Evolutionary conservation across 1,284 basidiomycete species (phyloP), one percentile per base, ranked within the genome.

Genomic region (Schizopora paradoxa): DNA sequence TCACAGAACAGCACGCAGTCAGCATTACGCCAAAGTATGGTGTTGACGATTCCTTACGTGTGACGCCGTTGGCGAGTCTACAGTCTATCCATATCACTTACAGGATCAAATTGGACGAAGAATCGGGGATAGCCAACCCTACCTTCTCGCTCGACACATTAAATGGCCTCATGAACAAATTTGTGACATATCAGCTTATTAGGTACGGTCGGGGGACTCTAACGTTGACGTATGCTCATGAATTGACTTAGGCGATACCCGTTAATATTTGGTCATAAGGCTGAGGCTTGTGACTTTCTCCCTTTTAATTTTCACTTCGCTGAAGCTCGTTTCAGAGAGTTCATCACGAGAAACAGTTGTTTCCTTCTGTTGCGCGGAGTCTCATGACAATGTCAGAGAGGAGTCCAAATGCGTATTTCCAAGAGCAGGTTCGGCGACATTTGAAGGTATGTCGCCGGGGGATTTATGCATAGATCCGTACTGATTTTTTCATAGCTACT

Each of bases 251-350:
- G 85, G 55, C 76, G 78, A 2, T 86, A 86, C 63, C 85, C 85
- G 13, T 66, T 86, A 19, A 74, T 86, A 46, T 88, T 88, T 60
- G 86, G 86, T 2, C 60, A 67, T 23, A 79, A 77, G 76, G 69
- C 70, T 56, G 69, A 74, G 66, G 83, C 82, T 61, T 44, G 57
- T 56, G 28, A 44, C 43, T 35, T 38, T n/a, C n/a, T n/a, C n/a
- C n/a, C n/a, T n/a, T n/a, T n/a, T n/a, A n/a, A n/a, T n/a, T n/a
- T n/a, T n/a, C n/a, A n/a, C n/a, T n/a, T n/a, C n/a, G n/a, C n/a
- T n/a, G n/a, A 44, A 25, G 41, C 41, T 27, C 25, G 25, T 27
- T 29, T 27, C 58, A 87, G 83, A 77, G 74, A 67, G 65, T 82
- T 27, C 72, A 75, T 51, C 49, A 65, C 13, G 84, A 87, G 61